Conservation (phyloP, 2,329 filamentous ascomycete species). For the Plectosphaerella plurivora region DNA sequence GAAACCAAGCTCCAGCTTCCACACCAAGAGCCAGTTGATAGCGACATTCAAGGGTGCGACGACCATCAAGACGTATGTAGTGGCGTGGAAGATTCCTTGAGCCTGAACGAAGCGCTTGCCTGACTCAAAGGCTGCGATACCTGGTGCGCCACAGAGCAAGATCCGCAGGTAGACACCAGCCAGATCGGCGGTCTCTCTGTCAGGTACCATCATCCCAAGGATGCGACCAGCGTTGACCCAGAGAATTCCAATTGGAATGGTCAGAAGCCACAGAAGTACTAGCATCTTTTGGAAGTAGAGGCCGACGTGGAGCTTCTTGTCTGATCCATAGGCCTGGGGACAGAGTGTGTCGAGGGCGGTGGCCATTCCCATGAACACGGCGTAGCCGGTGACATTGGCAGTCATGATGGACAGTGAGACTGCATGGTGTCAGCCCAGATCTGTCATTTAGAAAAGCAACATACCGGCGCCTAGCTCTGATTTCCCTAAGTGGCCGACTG, state of each 20-base stretch:
- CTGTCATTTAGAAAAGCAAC: background rate
- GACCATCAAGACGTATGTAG: constrained; percentile 70
- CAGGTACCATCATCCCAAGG: constrained; percentile 62
- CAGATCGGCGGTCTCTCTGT: constrained; percentile 63
- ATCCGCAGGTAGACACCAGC: constrained; percentile 72
- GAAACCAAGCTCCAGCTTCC: constrained; percentile 65
- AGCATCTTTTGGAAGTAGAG: constrained; percentile 78
- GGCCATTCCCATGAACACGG: constrained; percentile 76
- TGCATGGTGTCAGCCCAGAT: background rate
- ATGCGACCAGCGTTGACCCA: constrained; percentile 67
- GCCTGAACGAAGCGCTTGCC: constrained; percentile 79
- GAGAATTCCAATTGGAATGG: constrained; percentile 64
- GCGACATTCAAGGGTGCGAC: constrained; percentile 74
- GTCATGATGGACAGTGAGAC: constrained; percentile 59
- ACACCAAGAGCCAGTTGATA: constrained; percentile 76
- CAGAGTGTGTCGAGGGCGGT: constrained; percentile 90
- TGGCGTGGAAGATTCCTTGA: constrained; percentile 76
- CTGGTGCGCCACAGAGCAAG: constrained; percentile 66
- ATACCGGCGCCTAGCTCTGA: background rate
- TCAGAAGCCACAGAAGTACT: constrained; percentile 67
- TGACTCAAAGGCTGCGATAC: constrained; percentile 71
- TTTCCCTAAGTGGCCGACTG: background rate
- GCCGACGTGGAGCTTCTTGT: constrained; percentile 81
- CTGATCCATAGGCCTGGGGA: constrained; percentile 88
- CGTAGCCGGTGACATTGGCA: constrained; percentile 71